A percentile compares a stretch with the other conserved stretches of the same genome.
phyloP scores from a whole-genome alignment of 2,329 filamentous ascomycete species.

The Aaosphaeria arxii region DNA sequence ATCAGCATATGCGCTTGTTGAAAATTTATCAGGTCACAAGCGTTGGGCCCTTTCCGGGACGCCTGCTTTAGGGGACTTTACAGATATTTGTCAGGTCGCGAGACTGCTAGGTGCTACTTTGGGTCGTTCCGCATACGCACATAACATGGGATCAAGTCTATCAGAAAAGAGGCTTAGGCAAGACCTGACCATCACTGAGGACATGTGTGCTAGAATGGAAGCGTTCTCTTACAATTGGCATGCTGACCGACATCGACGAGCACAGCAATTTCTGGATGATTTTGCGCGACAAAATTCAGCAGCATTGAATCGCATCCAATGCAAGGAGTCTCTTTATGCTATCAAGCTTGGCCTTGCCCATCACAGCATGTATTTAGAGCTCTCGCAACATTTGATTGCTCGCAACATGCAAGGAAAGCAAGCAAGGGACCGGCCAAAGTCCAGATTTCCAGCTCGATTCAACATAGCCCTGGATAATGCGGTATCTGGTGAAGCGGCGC shows the following conservation, averaged over 20 bases:
- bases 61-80: constrained; percentile 56
- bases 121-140: constrained; percentile 51
- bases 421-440: constrained; percentile 16
- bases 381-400: constrained; percentile 53
- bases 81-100: constrained; percentile 59
- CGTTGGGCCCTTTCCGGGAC: constrained; percentile 65
- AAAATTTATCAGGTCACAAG: constrained; percentile 48
- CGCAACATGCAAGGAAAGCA: constrained; percentile 48
- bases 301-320: constrained; percentile 36
- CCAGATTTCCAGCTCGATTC: constrained; percentile 39
- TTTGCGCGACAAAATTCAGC: constrained; percentile 48
- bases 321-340: constrained; percentile 43
- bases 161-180: constrained; percentile 40
- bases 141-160: constrained; percentile 43
- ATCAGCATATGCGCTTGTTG: constrained; percentile 36
- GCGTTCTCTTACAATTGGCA: constrained; percentile 53
- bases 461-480: constrained; percentile 47
- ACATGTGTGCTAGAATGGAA: constrained; percentile 53
- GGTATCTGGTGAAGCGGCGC: constrained; percentile 49
- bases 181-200: constrained; percentile 46
- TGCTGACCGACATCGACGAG: constrained; percentile 47
- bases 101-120: constrained; percentile 55
- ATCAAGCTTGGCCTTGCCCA: constrained; percentile 48
- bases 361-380: constrained; percentile 52
- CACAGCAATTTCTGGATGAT: constrained; percentile 54